These are phyloP conservation scores for Pythium angustatum DNA, from an alignment of 352 stramenopile species.

Conservation along the genomic window DNA sequence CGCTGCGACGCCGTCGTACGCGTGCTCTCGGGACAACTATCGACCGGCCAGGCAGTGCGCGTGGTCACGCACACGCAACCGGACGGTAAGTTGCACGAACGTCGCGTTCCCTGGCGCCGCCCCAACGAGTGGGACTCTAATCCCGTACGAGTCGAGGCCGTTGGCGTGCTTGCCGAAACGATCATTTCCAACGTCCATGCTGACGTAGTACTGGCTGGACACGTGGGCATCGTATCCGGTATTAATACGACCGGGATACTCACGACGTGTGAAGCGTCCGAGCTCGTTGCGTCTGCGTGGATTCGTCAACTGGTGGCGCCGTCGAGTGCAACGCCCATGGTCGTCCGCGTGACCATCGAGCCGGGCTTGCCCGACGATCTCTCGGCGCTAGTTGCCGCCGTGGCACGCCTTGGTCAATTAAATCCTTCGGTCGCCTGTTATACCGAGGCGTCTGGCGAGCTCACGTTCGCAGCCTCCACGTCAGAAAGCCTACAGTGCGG, in stretches of 20 bases:
- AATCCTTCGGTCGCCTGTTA: neutral
- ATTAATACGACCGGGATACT: conserved; percentile 2
- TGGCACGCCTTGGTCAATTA: neutral
- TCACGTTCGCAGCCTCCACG: neutral
- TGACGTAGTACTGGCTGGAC: conserved; percentile 1
- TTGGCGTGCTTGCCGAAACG: neutral
- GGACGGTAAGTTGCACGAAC: neutral
- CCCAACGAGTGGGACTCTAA: too few relatives aligned
- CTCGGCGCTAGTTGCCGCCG: neutral
- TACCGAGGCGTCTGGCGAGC: neutral
- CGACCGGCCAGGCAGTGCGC: neutral
- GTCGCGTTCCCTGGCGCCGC: too few relatives aligned
- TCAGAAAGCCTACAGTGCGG: neutral
- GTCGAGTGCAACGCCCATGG: neutral
- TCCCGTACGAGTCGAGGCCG: neutral
- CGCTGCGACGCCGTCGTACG: neutral
- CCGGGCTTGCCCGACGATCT: neutral
- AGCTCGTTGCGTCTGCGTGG: neutral
- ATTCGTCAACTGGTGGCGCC: neutral
- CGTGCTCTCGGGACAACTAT: conserved; percentile 4
- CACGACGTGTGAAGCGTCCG: neutral
- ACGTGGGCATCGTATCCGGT: conserved; percentile 1
- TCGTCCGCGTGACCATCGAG: neutral
- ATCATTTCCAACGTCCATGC: neutral
- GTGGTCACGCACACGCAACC: neutral